These are phyloP conservation scores for Paecilomyces variotii DNA, from an alignment of 2,329 filamentous ascomycete genomes.

Conservation along the genomic window DNA sequence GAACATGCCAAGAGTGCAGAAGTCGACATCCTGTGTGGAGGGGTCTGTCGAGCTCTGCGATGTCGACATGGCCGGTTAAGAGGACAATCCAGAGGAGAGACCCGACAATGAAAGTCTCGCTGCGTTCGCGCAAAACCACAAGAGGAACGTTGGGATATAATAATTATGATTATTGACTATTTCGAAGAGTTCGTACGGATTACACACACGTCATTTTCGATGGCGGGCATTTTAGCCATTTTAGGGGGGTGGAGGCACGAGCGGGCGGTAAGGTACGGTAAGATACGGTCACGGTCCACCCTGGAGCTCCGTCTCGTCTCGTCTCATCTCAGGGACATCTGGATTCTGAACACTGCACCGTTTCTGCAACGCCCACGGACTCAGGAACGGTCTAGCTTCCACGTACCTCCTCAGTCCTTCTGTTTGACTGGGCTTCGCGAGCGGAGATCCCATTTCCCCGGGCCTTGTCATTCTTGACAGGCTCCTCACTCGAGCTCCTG, in stretches of 20 bases:
- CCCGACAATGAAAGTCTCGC: not conserved
- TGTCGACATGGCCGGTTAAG: conserved; percentile 11
- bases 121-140: not conserved
- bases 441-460: not conserved
- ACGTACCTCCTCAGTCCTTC: not conserved
- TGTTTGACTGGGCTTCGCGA: not conserved
- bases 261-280: conserved; percentile 9
- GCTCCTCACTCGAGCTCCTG: conserved; percentile 42
- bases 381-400: not conserved
- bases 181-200: conserved; percentile 6
- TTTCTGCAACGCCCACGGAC: not conserved
- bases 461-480: not conserved
- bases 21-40: conserved; percentile 37
- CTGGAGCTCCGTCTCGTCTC: conserved; percentile 8
- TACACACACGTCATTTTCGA: conserved; percentile 12
- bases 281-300: conserved; percentile 12
- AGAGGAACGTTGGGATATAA: not conserved
- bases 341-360: conserved; percentile 2
- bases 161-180: not conserved
- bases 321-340: conserved; percentile 15
- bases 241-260: not conserved
- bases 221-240: not conserved
- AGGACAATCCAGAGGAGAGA: not conserved
- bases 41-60: conserved; percentile 1
- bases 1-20: conserved; percentile 56